Evolutionary conservation across 306 rosid species (phyloP).

Genomic region (Pachyrhizus erosus): DNA sequence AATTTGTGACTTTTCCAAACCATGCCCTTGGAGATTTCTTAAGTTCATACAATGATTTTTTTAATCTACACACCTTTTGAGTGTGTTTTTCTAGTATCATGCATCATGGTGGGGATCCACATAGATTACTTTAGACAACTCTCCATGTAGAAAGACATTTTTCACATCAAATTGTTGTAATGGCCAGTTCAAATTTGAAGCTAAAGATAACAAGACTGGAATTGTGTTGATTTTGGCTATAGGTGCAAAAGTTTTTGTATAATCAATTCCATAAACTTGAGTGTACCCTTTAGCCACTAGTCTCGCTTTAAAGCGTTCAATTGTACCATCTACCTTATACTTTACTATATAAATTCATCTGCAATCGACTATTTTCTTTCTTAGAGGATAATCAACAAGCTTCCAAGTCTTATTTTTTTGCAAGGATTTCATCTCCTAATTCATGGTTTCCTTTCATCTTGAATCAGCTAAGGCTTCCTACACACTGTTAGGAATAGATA

Average conservation of each 20-base stretch:
- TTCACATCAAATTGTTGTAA: too few species aligned
- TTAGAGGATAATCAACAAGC: background rate
- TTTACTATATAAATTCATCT: too few species aligned
- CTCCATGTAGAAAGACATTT: too few species aligned
- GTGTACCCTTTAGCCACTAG: too few species aligned
- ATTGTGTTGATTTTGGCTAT: background rate
- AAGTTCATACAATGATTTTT: too few species aligned
- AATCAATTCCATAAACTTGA: too few species aligned
- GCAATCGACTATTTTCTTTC: too few species aligned
- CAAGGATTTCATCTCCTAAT: background rate
- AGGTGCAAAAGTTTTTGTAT: too few species aligned
- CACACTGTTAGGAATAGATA: too few species aligned
- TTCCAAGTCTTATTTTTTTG: background rate
- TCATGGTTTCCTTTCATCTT: background rate
- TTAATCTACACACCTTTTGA: background rate
- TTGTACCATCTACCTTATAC: background rate
- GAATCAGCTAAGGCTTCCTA: background rate
- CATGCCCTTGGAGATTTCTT: background rate
- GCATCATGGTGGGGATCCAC: background rate
- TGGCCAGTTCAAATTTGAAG: too few species aligned
- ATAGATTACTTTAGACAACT: background rate
- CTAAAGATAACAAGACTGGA: background rate
- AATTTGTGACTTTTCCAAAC: background rate
- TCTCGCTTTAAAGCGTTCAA: too few species aligned
- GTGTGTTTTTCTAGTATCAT: background rate